Percentiles rank a stretch among this genome's conserved stretches.
Evolutionary conservation across 768 basidiomycete genomes (phyloP).

Genomic region (Pisolithus tinctorius): DNA sequence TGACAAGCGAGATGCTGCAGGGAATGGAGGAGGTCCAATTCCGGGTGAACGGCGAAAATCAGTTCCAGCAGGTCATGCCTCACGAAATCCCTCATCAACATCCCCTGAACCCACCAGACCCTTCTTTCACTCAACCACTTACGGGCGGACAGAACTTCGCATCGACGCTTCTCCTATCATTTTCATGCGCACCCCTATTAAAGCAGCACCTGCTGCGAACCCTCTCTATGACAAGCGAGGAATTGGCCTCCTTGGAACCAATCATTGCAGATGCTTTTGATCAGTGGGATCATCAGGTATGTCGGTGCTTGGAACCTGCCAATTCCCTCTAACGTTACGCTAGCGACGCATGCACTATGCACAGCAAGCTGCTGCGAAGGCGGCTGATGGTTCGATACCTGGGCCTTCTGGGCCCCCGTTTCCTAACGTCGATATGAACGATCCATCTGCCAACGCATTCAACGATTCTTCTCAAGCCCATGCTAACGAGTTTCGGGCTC

Average conservation of each 20-base stretch:
- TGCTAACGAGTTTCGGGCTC: constrained; percentile 54
- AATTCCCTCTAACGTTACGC: not conserved
- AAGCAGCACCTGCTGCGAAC: constrained; percentile 71
- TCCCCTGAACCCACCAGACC: constrained; percentile 40
- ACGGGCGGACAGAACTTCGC: constrained; percentile 75
- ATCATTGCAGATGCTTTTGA: constrained; percentile 83
- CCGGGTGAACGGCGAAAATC: constrained; percentile 41
- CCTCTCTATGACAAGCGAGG: constrained; percentile 71
- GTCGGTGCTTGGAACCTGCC: constrained; percentile 11
- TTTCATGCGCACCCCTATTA: constrained; percentile 65
- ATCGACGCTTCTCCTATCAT: constrained; percentile 67
- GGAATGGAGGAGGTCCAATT: constrained; percentile 65
- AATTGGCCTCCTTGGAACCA: constrained; percentile 70
- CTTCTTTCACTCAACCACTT: constrained; percentile 51
- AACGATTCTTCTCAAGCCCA: constrained; percentile 25
- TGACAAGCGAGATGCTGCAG: constrained; percentile 66
- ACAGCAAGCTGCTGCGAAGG: constrained; percentile 28
- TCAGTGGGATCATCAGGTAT: constrained; percentile 76
- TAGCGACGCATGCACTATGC: constrained; percentile 46
- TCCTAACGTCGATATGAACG: constrained; percentile 24
- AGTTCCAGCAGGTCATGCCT: constrained; percentile 30
- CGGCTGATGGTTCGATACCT: constrained; percentile 20
- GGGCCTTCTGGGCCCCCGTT: constrained; percentile 26
- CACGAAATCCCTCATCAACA: constrained; percentile 30
- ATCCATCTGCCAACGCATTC: constrained; percentile 23